Conservation (phyloP, 495 filamentous ascomycete genomes). For the Tuber calosporum region DNA sequence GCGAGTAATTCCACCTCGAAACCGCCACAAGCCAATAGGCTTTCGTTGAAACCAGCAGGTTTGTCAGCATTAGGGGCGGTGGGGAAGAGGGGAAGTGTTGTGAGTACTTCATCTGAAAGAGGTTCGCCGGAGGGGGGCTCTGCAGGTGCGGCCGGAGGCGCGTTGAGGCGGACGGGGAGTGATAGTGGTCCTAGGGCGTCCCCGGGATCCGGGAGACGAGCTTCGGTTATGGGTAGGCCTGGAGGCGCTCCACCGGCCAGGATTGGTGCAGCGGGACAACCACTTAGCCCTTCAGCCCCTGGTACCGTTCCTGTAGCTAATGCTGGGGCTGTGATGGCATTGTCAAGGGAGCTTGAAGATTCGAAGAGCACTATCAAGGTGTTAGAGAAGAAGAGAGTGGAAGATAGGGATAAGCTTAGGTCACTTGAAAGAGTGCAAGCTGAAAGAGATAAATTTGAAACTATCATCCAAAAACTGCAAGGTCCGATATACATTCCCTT, state of each 20-base stretch:
- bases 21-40: conserved; percentile 12
- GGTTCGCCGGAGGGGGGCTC: conserved; percentile 29
- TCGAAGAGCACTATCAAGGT: conserved; percentile 69
- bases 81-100: conserved; percentile 24
- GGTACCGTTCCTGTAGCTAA: conserved; percentile 42
- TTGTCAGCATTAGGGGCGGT: conserved; percentile 14
- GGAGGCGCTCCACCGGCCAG: conserved; percentile 26
- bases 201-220: conserved; percentile 20
- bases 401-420: conserved; percentile 84
- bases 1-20: conserved; percentile 16
- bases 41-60: conserved; percentile 36
- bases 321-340: conserved; percentile 38
- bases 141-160: conserved; percentile 9
- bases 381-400: conserved; percentile 71
- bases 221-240: conserved; percentile 22
- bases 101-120: conserved; percentile 26
- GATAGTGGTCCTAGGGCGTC: conserved; percentile 25
- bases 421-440: conserved; percentile 64
- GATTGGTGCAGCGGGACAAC: conserved; percentile 4
- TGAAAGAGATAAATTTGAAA: conserved; percentile 79
- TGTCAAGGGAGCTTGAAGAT: conserved; percentile 65
- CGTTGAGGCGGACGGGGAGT: conserved; percentile 25
- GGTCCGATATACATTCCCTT: conserved; percentile 11
- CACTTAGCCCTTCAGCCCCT: conserved; percentile 33
- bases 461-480: conserved; percentile 76